Base-by-base conservation (phyloP, 805 yeast species). In the Pichia membranifaciens region DNA sequence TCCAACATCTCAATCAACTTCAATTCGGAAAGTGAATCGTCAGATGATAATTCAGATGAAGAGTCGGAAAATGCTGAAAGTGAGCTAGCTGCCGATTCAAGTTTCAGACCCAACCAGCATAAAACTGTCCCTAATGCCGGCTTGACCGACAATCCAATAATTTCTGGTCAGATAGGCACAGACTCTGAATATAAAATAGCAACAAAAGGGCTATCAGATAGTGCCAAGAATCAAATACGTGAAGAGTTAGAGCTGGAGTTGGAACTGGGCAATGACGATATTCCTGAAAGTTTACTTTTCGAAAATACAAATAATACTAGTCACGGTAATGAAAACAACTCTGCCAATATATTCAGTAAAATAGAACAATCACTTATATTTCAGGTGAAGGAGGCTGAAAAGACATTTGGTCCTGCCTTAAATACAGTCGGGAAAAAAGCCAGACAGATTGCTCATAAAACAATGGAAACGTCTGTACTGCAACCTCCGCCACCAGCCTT, bases 391-490 rank as follows among this genome's bases (percentile, higher is more conserved):
- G 60, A 54, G 31, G 47, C 49, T 0, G 62, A 57, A 36, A 40
- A 51, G 35, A 53, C 53, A 25, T 41, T 58, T 10, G 46, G 51
- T 4, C 60, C 62, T 21, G 53, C 44, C 13, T 21, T 58, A 5
- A 50, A 50, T 18, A 58, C 56, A 16, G 33, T 63, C 13, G 57
- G 62, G 3, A 61, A 59, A 38, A 53, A 40, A 23, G 67, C 68
- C 0, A 59, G 55, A 43, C 50, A 51, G 3, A 37, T 63, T 12
- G 66, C 68, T 1, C 53, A 52, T 38, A 58, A 52, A 45, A 58
- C 65, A 3, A 43, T 61, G 7, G 47, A 50, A 17, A 43, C 40
- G 15, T 45, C 55, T 23, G 40, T 35, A 6, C 45, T 41, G 38
- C 48, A 44, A 36, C 45, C 48, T 12, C 51, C 52, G 12, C 9